Conservation (phyloP, 164 flowering plant genomes). For the Aristolochia fimbriata region DNA sequence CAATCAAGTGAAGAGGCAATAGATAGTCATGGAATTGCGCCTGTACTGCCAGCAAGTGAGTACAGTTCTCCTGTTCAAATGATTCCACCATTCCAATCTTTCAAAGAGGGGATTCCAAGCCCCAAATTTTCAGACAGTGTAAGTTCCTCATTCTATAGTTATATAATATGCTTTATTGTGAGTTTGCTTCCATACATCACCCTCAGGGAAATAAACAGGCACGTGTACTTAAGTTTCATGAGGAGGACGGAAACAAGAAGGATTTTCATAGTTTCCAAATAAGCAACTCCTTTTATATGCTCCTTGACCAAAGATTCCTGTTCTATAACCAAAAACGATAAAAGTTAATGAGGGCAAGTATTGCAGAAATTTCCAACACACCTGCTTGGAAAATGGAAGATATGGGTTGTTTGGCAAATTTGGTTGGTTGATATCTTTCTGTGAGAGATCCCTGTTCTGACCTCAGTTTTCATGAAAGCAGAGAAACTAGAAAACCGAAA, state of each 20-base stretch:
- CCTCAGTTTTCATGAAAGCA: no score
- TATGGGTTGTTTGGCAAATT: no score
- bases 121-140: constrained; percentile 94
- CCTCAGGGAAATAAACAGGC: neutral
- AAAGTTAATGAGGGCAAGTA: no score
- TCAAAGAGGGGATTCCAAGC: constrained; percentile 80
- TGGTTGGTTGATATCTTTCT: no score
- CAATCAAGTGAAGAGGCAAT: constrained; percentile 23
- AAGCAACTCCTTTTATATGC: no score
- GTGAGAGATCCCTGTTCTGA: no score
- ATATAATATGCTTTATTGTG: neutral
- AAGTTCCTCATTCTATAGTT: constrained; percentile 17
- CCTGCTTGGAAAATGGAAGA: no score
- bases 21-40: constrained; percentile 20
- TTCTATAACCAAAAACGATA: no score
- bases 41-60: constrained; percentile 27
- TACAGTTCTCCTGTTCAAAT: constrained; percentile 77
- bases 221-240: neutral
- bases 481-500: no score
- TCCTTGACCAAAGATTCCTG: no score
- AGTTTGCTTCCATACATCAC: constrained; percentile 4
- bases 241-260: neutral
- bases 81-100: constrained; percentile 67
- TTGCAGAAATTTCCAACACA: no score
- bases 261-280: neutral